Evolutionary conservation across 83 land plant species (phyloP).

Genomic region (Larix sibirica): DNA sequence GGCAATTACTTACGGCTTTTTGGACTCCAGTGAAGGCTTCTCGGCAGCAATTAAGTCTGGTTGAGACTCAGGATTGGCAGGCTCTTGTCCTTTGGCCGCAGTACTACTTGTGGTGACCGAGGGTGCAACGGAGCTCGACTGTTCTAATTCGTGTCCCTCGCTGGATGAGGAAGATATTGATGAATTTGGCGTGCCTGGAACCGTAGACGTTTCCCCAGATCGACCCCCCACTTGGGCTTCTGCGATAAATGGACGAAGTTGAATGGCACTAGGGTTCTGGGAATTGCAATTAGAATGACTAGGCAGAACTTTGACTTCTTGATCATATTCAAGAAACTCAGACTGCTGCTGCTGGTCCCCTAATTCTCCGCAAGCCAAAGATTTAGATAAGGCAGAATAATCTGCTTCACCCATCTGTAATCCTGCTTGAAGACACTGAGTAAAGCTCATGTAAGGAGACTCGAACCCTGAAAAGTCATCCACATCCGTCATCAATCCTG

Average conservation of each 20-base stretch:
- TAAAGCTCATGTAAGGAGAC: conserved; percentile 11
- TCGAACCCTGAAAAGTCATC: background rate
- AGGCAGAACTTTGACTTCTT: too few species aligned
- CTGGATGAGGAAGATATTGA: conserved; percentile 42
- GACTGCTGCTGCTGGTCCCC: background rate
- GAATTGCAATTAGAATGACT: conserved; percentile 7
- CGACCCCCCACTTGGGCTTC: conserved; percentile 2
- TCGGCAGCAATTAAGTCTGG: background rate
- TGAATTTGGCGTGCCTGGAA: conserved; percentile 31
- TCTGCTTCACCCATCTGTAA: conserved; percentile 12
- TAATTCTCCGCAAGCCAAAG: background rate
- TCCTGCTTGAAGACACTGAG: conserved; percentile 9
- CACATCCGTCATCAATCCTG: background rate
- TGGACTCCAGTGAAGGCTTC: conserved; percentile 3
- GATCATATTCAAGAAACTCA: background rate
- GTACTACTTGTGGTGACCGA: background rate
- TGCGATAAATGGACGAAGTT: background rate
- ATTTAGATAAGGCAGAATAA: background rate
- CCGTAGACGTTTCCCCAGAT: background rate
- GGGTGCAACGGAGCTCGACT: too few species aligned
- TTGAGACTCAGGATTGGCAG: background rate
- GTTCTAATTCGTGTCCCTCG: conserved; percentile 17
- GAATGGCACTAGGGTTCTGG: too few species aligned
- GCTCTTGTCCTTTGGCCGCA: background rate
- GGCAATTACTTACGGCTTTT: conserved; percentile 16